Percentiles rank a stretch among this genome's conserved stretches.
Conservation (phyloP, 2,329 filamentous ascomycete genomes). For the Aplosporella prunicola region DNA sequence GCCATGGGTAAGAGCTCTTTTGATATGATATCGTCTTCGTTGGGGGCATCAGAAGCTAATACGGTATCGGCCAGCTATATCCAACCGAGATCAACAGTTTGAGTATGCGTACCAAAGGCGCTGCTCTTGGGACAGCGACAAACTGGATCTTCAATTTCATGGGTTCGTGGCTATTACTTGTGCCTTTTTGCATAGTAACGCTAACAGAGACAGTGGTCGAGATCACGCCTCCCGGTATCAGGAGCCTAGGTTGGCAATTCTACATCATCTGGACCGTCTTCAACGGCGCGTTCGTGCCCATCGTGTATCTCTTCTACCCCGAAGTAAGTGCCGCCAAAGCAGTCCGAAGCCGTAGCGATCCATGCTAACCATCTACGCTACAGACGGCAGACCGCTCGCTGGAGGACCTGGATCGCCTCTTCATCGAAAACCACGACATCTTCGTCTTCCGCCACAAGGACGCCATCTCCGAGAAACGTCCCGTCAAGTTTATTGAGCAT, state of each 20-base stretch:
- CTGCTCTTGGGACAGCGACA: conserved; percentile 40
- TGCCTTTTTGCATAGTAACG: neutral
- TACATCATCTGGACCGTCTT: conserved; percentile 39
- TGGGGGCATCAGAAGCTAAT: conserved; percentile 12
- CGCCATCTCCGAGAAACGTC: conserved; percentile 37
- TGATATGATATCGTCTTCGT: conserved; percentile 11
- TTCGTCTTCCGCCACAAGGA: conserved; percentile 42
- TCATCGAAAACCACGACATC: conserved; percentile 22
- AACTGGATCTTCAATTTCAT: conserved; percentile 43
- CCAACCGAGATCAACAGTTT: conserved; percentile 43
- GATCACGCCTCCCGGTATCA: conserved; percentile 37
- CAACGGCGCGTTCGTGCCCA: conserved; percentile 41
- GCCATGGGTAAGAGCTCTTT: conserved; percentile 24
- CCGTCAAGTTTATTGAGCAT: conserved; percentile 39
- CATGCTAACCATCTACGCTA: too few relatives aligned
- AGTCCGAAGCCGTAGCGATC: too few relatives aligned
- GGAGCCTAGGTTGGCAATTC: conserved; percentile 32
- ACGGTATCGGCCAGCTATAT: too few relatives aligned
- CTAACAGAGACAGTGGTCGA: conserved; percentile 23
- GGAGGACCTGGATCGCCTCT: conserved; percentile 24
- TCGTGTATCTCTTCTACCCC: conserved; percentile 28
- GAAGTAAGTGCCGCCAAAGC: conserved; percentile 18
- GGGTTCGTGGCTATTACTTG: conserved; percentile 10
- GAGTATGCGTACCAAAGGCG: conserved; percentile 40
- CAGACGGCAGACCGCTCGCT: conserved; percentile 22